A percentile compares a stretch with the other conserved stretches of the same genome.
These are phyloP conservation scores for Phoma sp. DNA, from an alignment of 2,329 filamentous ascomycete species.

Conservation along the genomic window DNA sequence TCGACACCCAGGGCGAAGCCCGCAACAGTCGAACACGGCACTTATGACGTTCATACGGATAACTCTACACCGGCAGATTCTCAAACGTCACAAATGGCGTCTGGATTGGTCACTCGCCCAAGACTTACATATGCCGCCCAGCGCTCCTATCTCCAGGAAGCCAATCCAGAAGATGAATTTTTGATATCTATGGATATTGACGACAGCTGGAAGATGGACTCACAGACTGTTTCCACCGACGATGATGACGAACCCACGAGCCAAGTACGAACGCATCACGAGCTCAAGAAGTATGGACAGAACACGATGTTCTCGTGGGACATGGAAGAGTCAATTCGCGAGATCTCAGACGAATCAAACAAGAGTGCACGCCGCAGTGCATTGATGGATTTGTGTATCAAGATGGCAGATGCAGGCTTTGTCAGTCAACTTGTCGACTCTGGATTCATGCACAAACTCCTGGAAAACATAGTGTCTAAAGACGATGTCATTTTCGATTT, in stretches of 20 bases:
- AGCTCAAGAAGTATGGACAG: slow-evolving; percentile 64
- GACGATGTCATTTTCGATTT: slow-evolving; percentile 61
- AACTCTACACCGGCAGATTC: slow-evolving; percentile 25
- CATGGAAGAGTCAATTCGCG: slow-evolving; percentile 63
- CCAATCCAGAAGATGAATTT: slow-evolving; percentile 50
- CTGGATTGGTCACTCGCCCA: slow-evolving; percentile 36
- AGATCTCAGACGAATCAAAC: slow-evolving; percentile 57
- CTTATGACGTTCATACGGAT: slow-evolving; percentile 32
- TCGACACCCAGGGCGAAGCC: slow-evolving; percentile 1
- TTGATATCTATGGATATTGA: slow-evolving; percentile 45
- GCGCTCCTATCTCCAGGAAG: slow-evolving; percentile 65
- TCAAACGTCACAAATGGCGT: slow-evolving; percentile 34
- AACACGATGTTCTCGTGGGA: slow-evolving; percentile 64
- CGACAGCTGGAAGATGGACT: slow-evolving; percentile 29
- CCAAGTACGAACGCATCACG: slow-evolving; percentile 65
- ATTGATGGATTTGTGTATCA: slow-evolving; percentile 62
- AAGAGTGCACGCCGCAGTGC: slow-evolving; percentile 58
- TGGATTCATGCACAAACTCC: slow-evolving; percentile 71
- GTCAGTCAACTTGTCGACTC: slow-evolving; percentile 75
- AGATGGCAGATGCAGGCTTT: slow-evolving; percentile 66
- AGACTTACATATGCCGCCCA: slow-evolving; percentile 66
- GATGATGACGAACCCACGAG: slow-evolving; percentile 50
- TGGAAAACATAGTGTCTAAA: slow-evolving; percentile 62
- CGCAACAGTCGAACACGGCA: background rate
- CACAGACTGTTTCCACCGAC: slow-evolving; percentile 45